Evolutionary conservation across 371 early-diverging fungal genomes (phyloP).

Genomic region (Mortierella polycephala): DNA sequence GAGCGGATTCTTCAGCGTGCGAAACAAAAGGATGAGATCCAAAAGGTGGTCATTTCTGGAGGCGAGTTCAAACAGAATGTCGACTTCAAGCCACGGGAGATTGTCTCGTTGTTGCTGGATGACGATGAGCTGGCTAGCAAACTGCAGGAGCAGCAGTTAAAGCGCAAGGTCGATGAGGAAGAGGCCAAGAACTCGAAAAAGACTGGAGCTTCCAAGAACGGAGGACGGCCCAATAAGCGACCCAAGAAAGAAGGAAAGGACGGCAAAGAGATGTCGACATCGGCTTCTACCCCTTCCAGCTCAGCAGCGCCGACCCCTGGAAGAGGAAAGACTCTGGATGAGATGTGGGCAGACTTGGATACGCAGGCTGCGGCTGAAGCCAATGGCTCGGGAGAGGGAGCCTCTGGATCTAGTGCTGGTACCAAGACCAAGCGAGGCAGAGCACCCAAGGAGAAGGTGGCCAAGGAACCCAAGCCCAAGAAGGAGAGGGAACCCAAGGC

Average conservation of each 20-base stretch:
- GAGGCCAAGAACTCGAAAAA: slow-evolving; percentile 54
- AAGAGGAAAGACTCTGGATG: slow-evolving; percentile 31
- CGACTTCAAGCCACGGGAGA: slow-evolving; percentile 89
- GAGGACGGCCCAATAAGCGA: slow-evolving; percentile 53
- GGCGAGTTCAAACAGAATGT: slow-evolving; percentile 83
- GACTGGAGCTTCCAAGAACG: slow-evolving; percentile 10
- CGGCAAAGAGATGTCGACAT: slow-evolving; percentile 43
- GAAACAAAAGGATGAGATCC: slow-evolving; percentile 96
- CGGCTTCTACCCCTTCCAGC: slow-evolving; percentile 53
- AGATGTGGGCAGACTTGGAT: slow-evolving; percentile 48
- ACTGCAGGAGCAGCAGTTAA: slow-evolving; percentile 64
- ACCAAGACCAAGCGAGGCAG: slow-evolving; percentile 22
- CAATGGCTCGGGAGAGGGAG: slow-evolving; percentile 57
- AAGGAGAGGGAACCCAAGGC: slow-evolving; percentile 47
- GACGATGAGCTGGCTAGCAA: slow-evolving; percentile 76
- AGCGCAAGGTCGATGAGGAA: slow-evolving; percentile 71
- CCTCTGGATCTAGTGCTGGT: slow-evolving; percentile 15
- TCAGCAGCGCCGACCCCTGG: slow-evolving; percentile 42
- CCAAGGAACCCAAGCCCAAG: slow-evolving; percentile 50
- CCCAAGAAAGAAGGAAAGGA: slow-evolving; percentile 52
- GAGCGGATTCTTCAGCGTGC: slow-evolving; percentile 92
- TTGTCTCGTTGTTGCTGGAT: slow-evolving; percentile 86
- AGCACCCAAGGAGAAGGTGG: slow-evolving; percentile 33
- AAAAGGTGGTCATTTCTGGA: slow-evolving; percentile 96
- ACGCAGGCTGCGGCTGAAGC: slow-evolving; percentile 6